phyloP scores from a whole-genome alignment of 176 grass and related monocot genomes.

The Zoysia japonica region DNA sequence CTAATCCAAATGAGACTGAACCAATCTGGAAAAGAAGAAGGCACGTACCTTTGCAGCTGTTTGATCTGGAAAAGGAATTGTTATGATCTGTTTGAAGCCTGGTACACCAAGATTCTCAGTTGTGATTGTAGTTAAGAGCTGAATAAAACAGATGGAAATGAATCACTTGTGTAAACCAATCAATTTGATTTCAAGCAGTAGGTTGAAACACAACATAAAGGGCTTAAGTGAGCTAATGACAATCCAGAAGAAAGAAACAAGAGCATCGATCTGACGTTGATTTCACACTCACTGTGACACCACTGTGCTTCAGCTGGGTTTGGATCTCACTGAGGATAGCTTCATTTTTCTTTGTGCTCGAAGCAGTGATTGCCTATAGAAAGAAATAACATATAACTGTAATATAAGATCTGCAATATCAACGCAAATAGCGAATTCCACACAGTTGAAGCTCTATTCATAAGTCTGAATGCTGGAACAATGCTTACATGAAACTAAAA shows the following conservation, averaged over 20 bases:
- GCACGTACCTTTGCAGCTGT: slow-evolving; percentile 57
- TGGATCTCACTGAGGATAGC: slow-evolving; percentile 58
- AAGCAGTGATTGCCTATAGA: slow-evolving; percentile 50
- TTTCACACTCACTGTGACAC: slow-evolving; percentile 54
- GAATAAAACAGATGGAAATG: slow-evolving; percentile 21
- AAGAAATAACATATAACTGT: background rate
- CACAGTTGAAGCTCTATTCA: background rate
- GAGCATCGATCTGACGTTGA: slow-evolving; percentile 57
- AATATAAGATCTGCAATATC: slow-evolving; percentile 9
- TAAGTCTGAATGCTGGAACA: background rate
- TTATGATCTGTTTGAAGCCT: slow-evolving; percentile 63
- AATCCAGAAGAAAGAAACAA: slow-evolving; percentile 40
- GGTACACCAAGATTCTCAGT: slow-evolving; percentile 47
- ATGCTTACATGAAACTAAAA: background rate
- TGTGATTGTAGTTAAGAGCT: slow-evolving; percentile 63
- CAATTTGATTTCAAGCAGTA: background rate
- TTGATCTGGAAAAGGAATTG: slow-evolving; percentile 56
- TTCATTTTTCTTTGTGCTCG: slow-evolving; percentile 58
- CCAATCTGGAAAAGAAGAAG: slow-evolving; percentile 1
- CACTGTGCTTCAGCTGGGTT: slow-evolving; percentile 62
- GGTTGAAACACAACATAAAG: background rate
- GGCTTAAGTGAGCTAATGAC: background rate
- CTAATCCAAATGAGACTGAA: background rate
- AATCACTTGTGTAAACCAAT: background rate
- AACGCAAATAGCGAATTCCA: background rate